Evolutionary conservation across 768 basidiomycete species (phyloP).

Genomic region (Amanita thiersii): DNA sequence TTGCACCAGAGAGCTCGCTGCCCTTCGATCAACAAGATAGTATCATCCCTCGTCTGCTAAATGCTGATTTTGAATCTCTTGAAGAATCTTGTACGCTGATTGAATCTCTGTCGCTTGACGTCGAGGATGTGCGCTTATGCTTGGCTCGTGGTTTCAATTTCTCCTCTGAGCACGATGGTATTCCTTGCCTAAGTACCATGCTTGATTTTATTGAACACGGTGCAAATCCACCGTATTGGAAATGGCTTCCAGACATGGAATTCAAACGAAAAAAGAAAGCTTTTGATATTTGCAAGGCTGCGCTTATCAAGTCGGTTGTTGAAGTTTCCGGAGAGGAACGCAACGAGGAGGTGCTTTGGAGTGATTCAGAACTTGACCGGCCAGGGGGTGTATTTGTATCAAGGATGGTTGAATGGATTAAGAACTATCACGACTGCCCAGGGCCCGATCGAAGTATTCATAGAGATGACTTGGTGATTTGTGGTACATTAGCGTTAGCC

Average conservation of each 20-base stretch:
- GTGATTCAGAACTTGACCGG: constrained; percentile 41
- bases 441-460: constrained; percentile 14
- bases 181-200: constrained; percentile 53
- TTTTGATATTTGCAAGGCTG: constrained; percentile 79
- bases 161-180: constrained; percentile 45
- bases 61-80: constrained; percentile 63
- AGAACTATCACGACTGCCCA: constrained; percentile 32
- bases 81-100: constrained; percentile 70
- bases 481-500: constrained; percentile 75
- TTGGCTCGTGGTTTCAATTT: constrained; percentile 60
- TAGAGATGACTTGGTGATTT: constrained; percentile 74
- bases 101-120: constrained; percentile 71
- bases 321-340: constrained; percentile 79
- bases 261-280: constrained; percentile 55
- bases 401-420: constrained; percentile 73
- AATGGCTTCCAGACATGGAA: constrained; percentile 38
- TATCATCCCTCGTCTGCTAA: constrained; percentile 39
- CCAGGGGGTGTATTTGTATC: constrained; percentile 69
- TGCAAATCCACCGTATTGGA: constrained; percentile 62
- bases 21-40: constrained; percentile 30
- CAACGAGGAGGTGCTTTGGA: constrained; percentile 75
- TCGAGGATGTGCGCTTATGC: constrained; percentile 66
- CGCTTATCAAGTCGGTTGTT: constrained; percentile 78
- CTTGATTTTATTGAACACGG: constrained; percentile 72
- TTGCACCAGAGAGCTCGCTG: constrained; percentile 25